These are phyloP conservation scores for Candida anglica DNA, from an alignment of 805 yeast genomes.

Conservation along the genomic window DNA sequence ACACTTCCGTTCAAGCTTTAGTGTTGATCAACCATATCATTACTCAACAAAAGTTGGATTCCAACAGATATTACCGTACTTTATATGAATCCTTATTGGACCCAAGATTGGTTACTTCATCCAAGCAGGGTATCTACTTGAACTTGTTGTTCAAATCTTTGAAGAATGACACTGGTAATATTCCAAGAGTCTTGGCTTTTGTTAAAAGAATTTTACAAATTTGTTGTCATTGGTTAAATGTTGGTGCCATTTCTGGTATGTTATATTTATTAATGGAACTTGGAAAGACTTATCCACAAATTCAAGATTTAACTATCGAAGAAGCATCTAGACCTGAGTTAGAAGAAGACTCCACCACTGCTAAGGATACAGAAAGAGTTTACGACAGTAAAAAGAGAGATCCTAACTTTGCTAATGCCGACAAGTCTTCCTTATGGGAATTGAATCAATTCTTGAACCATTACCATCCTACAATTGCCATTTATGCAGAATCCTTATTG, in stretches of 20 bases:
- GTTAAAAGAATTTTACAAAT: conserved; percentile 87
- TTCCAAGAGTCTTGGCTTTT: conserved; percentile 76
- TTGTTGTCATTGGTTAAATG: conserved; percentile 78
- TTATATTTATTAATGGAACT: conserved; percentile 69
- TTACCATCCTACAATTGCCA: conserved; percentile 87
- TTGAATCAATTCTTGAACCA: conserved; percentile 66
- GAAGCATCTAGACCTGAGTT: conserved; percentile 45
- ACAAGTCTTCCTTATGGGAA: conserved; percentile 84
- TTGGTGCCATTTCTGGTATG: conserved; percentile 87
- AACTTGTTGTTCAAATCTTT: conserved; percentile 81
- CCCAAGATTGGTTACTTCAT: conserved; percentile 75
- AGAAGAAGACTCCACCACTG: conserved; percentile 17
- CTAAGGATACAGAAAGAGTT: conserved; percentile 9
- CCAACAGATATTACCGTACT: conserved; percentile 78
- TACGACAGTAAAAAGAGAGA: conserved; percentile 91
- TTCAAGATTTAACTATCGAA: conserved; percentile 58
- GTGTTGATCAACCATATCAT: conserved; percentile 81
- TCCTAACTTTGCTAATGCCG: conserved; percentile 88
- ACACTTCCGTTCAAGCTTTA: conserved; percentile 90
- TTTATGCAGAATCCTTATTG: conserved; percentile 68
- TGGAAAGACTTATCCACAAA: conserved; percentile 58
- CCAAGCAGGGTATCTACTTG: conserved; percentile 90
- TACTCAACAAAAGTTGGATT: conserved; percentile 49
- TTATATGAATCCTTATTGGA: conserved; percentile 87
- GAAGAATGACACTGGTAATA: conserved; percentile 55